phyloP scores from a whole-genome alignment of 192 early-diverging fungal species.

The Gaertneriomyces sp. region DNA sequence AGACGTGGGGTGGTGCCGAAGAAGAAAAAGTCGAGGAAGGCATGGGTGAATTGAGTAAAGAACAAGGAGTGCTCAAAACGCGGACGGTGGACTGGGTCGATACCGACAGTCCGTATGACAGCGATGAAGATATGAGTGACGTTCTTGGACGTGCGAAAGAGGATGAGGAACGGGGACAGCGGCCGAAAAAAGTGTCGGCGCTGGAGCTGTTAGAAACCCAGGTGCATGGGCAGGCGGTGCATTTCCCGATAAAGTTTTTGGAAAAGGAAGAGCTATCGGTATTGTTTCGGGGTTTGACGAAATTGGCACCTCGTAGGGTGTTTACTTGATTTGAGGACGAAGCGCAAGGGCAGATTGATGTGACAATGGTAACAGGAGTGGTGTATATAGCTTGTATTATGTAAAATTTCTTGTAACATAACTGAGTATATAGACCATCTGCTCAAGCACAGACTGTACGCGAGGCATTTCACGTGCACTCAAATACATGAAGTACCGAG shows the following conservation, averaged over 20 bases:
- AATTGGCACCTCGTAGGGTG: constrained; percentile 25
- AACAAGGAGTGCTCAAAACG: constrained; percentile 22
- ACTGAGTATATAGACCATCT: too few relatives aligned
- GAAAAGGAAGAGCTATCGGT: constrained; percentile 21
- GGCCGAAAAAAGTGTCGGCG: not conserved
- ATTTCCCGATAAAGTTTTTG: constrained; percentile 29
- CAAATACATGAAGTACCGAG: too few relatives aligned
- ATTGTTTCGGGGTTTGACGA: constrained; percentile 20
- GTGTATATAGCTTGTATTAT: too few relatives aligned
- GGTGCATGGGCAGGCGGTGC: constrained; percentile 25
- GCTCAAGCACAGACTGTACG: too few relatives aligned
- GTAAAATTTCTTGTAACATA: too few relatives aligned
- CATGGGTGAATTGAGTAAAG: constrained; percentile 22
- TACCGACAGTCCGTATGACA: not conserved
- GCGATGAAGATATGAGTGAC: constrained; percentile 1
- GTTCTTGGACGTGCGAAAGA: not conserved
- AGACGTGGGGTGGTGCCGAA: constrained; percentile 14
- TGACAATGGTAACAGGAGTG: too few relatives aligned
- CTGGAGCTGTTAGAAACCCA: constrained; percentile 12
- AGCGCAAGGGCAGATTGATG: too few relatives aligned
- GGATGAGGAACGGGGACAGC: not conserved
- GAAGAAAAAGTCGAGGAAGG: constrained; percentile 21
- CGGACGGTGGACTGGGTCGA: not conserved
- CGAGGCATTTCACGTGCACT: too few relatives aligned
- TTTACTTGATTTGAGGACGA: constrained; percentile 27